Conservation (phyloP, 2,329 filamentous ascomycete species). For the Trichoderma harzianum region DNA sequence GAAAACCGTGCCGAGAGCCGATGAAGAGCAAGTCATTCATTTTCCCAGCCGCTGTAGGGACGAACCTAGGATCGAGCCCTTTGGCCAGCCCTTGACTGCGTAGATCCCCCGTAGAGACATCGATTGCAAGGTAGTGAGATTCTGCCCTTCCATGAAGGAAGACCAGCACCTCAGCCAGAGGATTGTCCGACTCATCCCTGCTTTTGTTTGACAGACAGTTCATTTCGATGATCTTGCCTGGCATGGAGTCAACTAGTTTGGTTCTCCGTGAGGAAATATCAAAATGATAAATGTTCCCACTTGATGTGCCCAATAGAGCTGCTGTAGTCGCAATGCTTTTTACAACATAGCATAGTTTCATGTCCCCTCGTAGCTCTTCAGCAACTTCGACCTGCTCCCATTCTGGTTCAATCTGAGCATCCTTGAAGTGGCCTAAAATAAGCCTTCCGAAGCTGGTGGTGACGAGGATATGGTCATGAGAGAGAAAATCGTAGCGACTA, state of each 20-base stretch:
- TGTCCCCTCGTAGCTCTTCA: slow-evolving; percentile 33
- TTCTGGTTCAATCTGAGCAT: slow-evolving; percentile 17
- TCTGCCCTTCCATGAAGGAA: slow-evolving; percentile 45
- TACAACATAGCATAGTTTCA: slow-evolving; percentile 48
- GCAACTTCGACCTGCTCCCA: slow-evolving; percentile 45
- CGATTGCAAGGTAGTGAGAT: slow-evolving; percentile 42
- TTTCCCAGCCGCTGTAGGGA: slow-evolving; percentile 46
- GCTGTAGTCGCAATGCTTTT: slow-evolving; percentile 37
- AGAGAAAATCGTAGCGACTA: slow-evolving; percentile 62
- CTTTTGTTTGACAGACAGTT: slow-evolving; percentile 35
- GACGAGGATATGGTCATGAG: slow-evolving; percentile 49
- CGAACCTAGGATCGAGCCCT: slow-evolving; percentile 47
- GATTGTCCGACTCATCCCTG: not conserved
- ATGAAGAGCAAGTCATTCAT: slow-evolving; percentile 45
- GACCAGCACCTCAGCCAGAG: slow-evolving; percentile 39
- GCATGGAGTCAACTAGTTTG: slow-evolving; percentile 36
- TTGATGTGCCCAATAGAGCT: slow-evolving; percentile 48
- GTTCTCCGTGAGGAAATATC: slow-evolving; percentile 27
- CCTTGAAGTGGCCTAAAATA: slow-evolving; percentile 42
- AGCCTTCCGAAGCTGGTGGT: slow-evolving; percentile 60
- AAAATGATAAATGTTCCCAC: slow-evolving; percentile 48
- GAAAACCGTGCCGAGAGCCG: slow-evolving; percentile 51
- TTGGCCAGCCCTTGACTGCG: slow-evolving; percentile 31
- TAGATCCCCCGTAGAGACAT: slow-evolving; percentile 30
- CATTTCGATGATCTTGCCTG: slow-evolving; percentile 51